Conservation (phyloP, 345 rosid genomes). For the Brassica incana region DNA sequence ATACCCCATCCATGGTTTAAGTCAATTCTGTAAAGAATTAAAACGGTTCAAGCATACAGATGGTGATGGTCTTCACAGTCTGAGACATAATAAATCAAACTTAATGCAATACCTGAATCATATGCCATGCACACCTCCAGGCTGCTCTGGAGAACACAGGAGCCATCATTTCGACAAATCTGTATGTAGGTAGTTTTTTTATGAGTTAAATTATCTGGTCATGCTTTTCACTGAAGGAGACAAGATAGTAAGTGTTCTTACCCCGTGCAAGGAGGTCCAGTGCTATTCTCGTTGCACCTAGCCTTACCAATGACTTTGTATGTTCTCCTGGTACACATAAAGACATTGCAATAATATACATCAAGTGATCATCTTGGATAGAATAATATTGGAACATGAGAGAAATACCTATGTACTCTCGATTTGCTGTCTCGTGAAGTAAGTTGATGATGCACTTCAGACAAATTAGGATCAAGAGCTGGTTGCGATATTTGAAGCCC, state of each 20-base stretch:
- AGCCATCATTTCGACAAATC: slow-evolving; percentile 89
- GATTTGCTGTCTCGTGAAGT: slow-evolving; percentile 49
- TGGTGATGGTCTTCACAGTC: not conserved
- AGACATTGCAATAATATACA: not conserved
- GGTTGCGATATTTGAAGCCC: slow-evolving; percentile 91
- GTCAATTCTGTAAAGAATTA: slow-evolving; percentile 55
- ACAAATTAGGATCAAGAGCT: slow-evolving; percentile 59
- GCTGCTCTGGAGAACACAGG: slow-evolving; percentile 88
- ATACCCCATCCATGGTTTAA: slow-evolving; percentile 76
- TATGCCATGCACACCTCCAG: slow-evolving; percentile 79
- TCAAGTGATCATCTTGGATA: not conserved
- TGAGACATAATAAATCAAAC: slow-evolving; percentile 1
- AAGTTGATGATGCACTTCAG: slow-evolving; percentile 63
- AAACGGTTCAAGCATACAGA: not conserved
- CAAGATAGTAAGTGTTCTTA: slow-evolving; percentile 14
- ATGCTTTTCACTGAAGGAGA: not conserved
- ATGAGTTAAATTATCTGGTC: not conserved
- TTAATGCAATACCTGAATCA: slow-evolving; percentile 67
- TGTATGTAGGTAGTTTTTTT: slow-evolving; percentile 31
- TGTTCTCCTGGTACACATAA: slow-evolving; percentile 46
- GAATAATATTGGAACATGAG: not conserved
- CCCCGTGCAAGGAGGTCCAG: slow-evolving; percentile 66
- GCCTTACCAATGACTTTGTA: slow-evolving; percentile 36
- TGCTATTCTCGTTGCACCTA: slow-evolving; percentile 47
- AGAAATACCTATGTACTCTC: slow-evolving; percentile 65